Percentiles rank a stretch among this genome's conserved stretches.
Conservation (phyloP, 2,329 filamentous ascomycete species). For the Neofusicoccum laricinum region DNA sequence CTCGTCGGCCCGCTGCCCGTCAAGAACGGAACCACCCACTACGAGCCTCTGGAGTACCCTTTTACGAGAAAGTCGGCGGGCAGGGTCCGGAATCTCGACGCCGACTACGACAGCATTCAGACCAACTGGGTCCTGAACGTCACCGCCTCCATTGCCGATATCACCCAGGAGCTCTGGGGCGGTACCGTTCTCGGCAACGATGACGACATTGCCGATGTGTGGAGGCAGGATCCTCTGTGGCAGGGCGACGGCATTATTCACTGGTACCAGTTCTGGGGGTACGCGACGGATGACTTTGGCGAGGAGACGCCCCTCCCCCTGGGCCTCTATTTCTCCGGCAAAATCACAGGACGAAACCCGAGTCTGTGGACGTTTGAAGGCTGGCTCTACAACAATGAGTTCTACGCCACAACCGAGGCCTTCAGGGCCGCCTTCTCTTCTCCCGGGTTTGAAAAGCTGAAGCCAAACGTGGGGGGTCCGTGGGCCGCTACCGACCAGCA, state of each 20-base stretch:
- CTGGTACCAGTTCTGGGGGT: slow-evolving; percentile 49
- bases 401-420: slow-evolving; percentile 50
- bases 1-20: slow-evolving; percentile 51
- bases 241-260: slow-evolving; percentile 41
- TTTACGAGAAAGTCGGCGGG: slow-evolving; percentile 32
- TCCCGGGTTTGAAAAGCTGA: slow-evolving; percentile 47
- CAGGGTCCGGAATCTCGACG: slow-evolving; percentile 41
- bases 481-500: slow-evolving; percentile 46
- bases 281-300: slow-evolving; percentile 40
- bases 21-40: slow-evolving; percentile 36
- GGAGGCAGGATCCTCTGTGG: slow-evolving; percentile 41
- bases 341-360: slow-evolving; percentile 52
- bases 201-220: slow-evolving; percentile 41
- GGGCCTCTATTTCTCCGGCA: slow-evolving; percentile 41
- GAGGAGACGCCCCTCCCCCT: slow-evolving; percentile 46
- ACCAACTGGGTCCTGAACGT: slow-evolving; percentile 37
- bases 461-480: slow-evolving; percentile 47
- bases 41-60: slow-evolving; percentile 27
- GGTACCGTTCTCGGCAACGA: slow-evolving; percentile 38
- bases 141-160: slow-evolving; percentile 37
- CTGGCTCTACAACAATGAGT: slow-evolving; percentile 56
- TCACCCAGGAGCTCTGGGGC: slow-evolving; percentile 47
- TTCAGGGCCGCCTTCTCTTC: slow-evolving; percentile 46
- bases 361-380: slow-evolving; percentile 50
- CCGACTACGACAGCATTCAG: slow-evolving; percentile 29